Percentiles rank a stretch among this genome's conserved stretches.
Evolutionary conservation across 2,329 filamentous ascomycete genomes (phyloP).

Genomic region (Davidsoniella eucalypti): DNA sequence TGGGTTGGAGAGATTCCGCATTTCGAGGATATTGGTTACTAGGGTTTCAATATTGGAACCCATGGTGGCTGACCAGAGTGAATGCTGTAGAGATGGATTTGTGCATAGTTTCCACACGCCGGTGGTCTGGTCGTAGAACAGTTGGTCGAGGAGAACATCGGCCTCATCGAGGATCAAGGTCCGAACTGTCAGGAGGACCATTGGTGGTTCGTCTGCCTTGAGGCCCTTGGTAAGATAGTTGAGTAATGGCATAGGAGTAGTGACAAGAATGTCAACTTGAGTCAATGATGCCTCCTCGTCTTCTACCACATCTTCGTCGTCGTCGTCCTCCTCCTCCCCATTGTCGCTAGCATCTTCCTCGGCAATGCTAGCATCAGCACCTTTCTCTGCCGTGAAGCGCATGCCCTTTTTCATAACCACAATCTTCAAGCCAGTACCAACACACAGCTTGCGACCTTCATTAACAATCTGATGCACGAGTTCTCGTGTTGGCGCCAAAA

Average conservation of each 20-base stretch:
- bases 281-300: conserved; percentile 14
- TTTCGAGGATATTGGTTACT: conserved; percentile 48
- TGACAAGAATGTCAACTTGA: conserved; percentile 24
- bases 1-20: conserved; percentile 21
- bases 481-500: conserved; percentile 65
- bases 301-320: conserved; percentile 18
- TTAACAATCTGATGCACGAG: conserved; percentile 65
- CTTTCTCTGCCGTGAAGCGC: conserved; percentile 38
- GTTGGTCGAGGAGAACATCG: conserved; percentile 77
- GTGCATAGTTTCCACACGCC: conserved; percentile 68
- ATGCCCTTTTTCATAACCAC: conserved; percentile 77
- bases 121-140: conserved; percentile 81
- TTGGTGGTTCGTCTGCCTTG: conserved; percentile 20
- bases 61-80: conserved; percentile 95
- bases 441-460: conserved; percentile 67
- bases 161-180: conserved; percentile 81
- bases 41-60: conserved; percentile 79
- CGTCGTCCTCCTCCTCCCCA: conserved; percentile 24
- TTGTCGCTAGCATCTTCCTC: conserved; percentile 24
- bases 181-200: conserved; percentile 48
- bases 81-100: conserved; percentile 51
- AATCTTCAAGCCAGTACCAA: conserved; percentile 62
- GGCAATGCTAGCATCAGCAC: conserved; percentile 18
- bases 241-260: conserved; percentile 45
- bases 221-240: conserved; percentile 41